phyloP scores from a whole-genome alignment of 2,329 filamentous ascomycete species.

The Lecanicillium sp. region DNA sequence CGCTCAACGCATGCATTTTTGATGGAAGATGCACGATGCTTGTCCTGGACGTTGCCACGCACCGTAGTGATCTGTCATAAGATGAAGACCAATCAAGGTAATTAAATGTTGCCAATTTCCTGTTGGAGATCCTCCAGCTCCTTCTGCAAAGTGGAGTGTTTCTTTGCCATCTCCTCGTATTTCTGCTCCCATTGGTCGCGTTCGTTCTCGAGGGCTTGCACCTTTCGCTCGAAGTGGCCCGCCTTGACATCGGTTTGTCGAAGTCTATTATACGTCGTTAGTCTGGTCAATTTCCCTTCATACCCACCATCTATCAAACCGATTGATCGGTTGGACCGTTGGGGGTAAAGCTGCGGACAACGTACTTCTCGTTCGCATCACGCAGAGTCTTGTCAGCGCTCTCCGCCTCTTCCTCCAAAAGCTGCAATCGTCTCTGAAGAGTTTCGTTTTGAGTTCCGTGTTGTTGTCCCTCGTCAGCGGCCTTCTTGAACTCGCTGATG shows the following conservation, averaged over 20 bases:
- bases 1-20: too few relatives aligned
- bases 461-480: slow-evolving; percentile 74
- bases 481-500: slow-evolving; percentile 81
- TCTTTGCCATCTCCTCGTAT: slow-evolving; percentile 95
- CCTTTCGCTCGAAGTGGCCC: slow-evolving; percentile 98
- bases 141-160: slow-evolving; percentile 76
- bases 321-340: too few relatives aligned
- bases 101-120: slow-evolving; percentile 90
- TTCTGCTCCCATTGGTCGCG: slow-evolving; percentile 94
- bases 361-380: slow-evolving; percentile 98
- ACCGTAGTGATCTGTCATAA: not conserved
- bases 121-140: slow-evolving; percentile 84
- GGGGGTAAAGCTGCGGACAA: slow-evolving; percentile 13
- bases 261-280: slow-evolving; percentile 51
- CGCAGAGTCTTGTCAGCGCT: slow-evolving; percentile 91
- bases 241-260: slow-evolving; percentile 99
- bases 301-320: too few relatives aligned
- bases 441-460: slow-evolving; percentile 85
- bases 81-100: slow-evolving; percentile 11
- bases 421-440: slow-evolving; percentile 82
- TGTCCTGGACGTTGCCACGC: not conserved
- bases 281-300: not conserved
- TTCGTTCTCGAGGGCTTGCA: slow-evolving; percentile 86
- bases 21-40: not conserved
- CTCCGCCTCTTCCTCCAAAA: slow-evolving; percentile 97